Conservation (phyloP, 371 early-diverging fungal species). For the Mucor mucedo region DNA sequence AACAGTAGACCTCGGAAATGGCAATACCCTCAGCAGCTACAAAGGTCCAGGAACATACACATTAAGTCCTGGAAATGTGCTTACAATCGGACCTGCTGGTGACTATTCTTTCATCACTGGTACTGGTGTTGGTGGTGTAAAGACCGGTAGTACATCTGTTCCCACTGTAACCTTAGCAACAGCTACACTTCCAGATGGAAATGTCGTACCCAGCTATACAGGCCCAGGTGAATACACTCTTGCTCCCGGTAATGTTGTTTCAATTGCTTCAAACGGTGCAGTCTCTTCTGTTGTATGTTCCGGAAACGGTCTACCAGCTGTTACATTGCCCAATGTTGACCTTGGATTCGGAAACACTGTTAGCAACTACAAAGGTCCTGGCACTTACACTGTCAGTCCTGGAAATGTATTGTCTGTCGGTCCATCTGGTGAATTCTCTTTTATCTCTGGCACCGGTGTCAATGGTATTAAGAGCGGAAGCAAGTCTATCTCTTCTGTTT, state of each 20-base stretch:
- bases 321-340: background rate
- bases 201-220: background rate
- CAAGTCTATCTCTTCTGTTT: background rate
- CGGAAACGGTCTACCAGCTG: background rate
- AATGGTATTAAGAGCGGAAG: background rate
- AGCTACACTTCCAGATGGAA: background rate
- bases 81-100: background rate
- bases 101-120: background rate
- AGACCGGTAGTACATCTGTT: background rate
- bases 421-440: background rate
- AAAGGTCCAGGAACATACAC: conserved; percentile 9
- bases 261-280: background rate
- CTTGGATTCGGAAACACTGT: background rate
- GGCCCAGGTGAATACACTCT: conserved; percentile 4
- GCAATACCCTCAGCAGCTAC: background rate
- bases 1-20: background rate
- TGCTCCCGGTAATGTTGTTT: conserved; percentile 11
- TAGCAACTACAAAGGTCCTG: background rate
- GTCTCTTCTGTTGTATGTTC: background rate
- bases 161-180: background rate
- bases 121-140: background rate
- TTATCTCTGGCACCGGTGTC: conserved; percentile 5
- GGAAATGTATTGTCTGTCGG: background rate
- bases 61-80: background rate
- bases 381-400: background rate